Evolutionary conservation across 306 rosid genomes (phyloP), one percentile per base, ranked within the genome.

Genomic region (Cucurbita moschata): DNA sequence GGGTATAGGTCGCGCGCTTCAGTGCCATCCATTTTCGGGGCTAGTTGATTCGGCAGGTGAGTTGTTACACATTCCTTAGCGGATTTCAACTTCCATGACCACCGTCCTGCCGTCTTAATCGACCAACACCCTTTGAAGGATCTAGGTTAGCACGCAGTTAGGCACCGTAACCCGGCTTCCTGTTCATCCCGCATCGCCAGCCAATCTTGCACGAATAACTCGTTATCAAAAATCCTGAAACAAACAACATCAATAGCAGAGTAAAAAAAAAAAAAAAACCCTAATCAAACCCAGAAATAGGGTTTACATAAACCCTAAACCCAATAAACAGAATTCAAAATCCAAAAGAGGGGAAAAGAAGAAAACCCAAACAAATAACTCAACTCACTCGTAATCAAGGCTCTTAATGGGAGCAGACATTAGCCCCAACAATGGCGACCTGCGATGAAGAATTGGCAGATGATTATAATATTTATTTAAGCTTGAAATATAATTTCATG

Each of bases 181-280:
- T 19, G 23, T 21, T 19, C 19, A 19, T 19, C 19, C 19, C 19
- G 19, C 19, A 19, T 19, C 19, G 19, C 19, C 19, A 21, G 23
- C 99, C 99, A 95, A 72, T 95, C 99, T 81, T 91, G 99, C 84
- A 84, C 86, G 82, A 88, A 88, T 77, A 86, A 83, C 80, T 95
- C 92, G 76, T 95, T 89, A 85, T 95, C 96, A 5, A 88, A 72
- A 77, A 88, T 86, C 90, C 97, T 88, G 77, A 65, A 80, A 54
- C 35, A 26, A 11, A 60, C 46, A 19, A 35, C 65, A 39, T 26
- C 47, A 61, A 12, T 18, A 30, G 4, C 6, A 51, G 9, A 71
- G 15, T 21, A 1, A 1, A 26, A 26, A 12, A 72, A 73, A 21
- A 5, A 12, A 47, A 68, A 14, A 12, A 18, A 5, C 4, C 49